Evolutionary conservation across 208 protist species (phyloP), one percentile per base, ranked within the genome.

Genomic region (Phytomonas sp.): DNA sequence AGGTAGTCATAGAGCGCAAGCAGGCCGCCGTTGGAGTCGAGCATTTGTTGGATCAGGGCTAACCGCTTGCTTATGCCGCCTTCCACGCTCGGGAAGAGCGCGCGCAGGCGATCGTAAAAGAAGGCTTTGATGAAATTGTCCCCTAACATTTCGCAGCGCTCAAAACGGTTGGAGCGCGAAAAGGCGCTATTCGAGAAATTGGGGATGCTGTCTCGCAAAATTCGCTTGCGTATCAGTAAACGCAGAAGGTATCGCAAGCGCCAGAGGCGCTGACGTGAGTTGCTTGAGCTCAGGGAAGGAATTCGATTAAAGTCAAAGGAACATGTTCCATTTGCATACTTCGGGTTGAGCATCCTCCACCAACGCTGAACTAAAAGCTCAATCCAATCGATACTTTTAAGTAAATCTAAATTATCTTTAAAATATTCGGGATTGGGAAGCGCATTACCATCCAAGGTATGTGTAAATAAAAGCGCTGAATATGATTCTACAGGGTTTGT

Each of bases 1-100:
- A 96, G 70, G 45, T 89, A 88, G 67, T 96, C 87, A 72, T 96
- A 96, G 49, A 92, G 84, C 59, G 76, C 76, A n/a, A 88, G 76
- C 12, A 96, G 78, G 31, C 86, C 86, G 11, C 72, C 67, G 72
- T 96, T 96, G 56, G 77, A 85, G 75, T 94, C 88, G 29, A 96
- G 52, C 12, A 89, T 26, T 37, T 85, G 86, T 60, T 89, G 82
- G 23, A 96, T 71, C 23, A 52, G 63, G 4, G 67, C 60, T 19
- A 93, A 49, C 12, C 63, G 66, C 19, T 45, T 45, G 16, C 42
- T 74, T 8, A 88, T 63, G 33, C 84, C 82, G 29, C 76, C 78
- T 61, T 89, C 83, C 60, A 75, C 56, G 29, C 70, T 37, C 7
- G 90, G 87, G 63, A 95, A 93, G 23, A 94, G 32, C 26, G 62